Percentiles rank a stretch among this genome's conserved stretches.
Evolutionary conservation across 2,329 filamentous ascomycete genomes (phyloP).

Genomic region (Calonectria henricotiae): DNA sequence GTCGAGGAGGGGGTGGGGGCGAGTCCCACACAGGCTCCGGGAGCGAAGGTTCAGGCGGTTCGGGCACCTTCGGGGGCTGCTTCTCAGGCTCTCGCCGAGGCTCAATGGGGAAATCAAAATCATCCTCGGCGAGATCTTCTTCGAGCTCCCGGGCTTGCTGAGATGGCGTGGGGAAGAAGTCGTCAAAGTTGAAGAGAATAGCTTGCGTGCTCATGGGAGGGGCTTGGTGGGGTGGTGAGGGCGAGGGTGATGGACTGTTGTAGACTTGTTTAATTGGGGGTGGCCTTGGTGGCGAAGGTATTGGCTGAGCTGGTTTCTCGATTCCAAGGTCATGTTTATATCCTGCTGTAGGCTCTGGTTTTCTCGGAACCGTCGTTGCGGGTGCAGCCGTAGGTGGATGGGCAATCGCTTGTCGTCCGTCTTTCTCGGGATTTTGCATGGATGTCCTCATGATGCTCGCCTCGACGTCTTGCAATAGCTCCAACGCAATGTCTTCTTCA

Average conservation of each 20-base stretch:
- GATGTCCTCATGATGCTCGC: conserved; percentile 35
- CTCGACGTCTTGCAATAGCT: conserved; percentile 49
- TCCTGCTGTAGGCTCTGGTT: conserved; percentile 24
- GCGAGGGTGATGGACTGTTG: conserved; percentile 34
- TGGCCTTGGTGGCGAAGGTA: conserved; percentile 9
- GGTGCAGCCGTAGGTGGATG: background rate
- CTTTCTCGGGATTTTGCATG: conserved; percentile 3
- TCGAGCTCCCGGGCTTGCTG: conserved; percentile 71
- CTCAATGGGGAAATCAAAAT: conserved; percentile 21
- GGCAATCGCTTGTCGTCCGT: conserved; percentile 5
- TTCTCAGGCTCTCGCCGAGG: conserved; percentile 33
- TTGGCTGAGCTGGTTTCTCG: conserved; percentile 13
- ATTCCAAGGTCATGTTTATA: conserved; percentile 48
- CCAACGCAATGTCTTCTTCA: conserved; percentile 51
- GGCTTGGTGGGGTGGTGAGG: conserved; percentile 43
- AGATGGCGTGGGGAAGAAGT: conserved; percentile 71
- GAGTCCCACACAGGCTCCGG: conserved; percentile 33
- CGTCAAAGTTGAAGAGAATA: conserved; percentile 69
- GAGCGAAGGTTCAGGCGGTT: conserved; percentile 43
- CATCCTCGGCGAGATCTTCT: conserved; percentile 51
- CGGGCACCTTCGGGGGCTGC: conserved; percentile 8
- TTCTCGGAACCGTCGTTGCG: background rate
- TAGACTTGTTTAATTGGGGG: conserved; percentile 24
- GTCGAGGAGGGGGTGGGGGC: conserved; percentile 42
- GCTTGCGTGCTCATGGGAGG: conserved; percentile 67